These are phyloP conservation scores for Russula lepida DNA, from an alignment of 768 basidiomycete genomes.

Conservation along the genomic window DNA sequence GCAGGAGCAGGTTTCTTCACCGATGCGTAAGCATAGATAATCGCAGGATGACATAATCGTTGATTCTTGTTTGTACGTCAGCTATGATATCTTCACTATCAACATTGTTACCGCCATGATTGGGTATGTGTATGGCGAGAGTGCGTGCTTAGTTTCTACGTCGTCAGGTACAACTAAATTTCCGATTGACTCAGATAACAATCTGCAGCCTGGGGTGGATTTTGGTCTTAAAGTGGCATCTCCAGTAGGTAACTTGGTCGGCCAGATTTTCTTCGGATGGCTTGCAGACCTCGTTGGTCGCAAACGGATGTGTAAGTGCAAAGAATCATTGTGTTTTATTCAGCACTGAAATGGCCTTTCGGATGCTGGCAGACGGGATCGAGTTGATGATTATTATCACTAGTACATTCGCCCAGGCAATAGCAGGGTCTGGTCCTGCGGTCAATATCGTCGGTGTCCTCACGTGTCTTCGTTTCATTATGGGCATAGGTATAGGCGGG, in stretches of 20 bases:
- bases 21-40: conserved; percentile 46
- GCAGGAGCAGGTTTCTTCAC: conserved; percentile 90
- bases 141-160: not conserved
- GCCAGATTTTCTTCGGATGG: conserved; percentile 40
- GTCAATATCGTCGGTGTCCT: conserved; percentile 67
- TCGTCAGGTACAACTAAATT: not conserved
- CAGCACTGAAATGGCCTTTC: not conserved
- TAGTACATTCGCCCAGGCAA: conserved; percentile 69
- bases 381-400: conserved; percentile 78
- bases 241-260: conserved; percentile 36
- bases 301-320: conserved; percentile 48
- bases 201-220: conserved; percentile 32
- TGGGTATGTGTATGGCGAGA: conserved; percentile 63
- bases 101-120: conserved; percentile 79
- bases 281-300: conserved; percentile 37
- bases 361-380: conserved; percentile 44
- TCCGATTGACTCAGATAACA: conserved; percentile 24
- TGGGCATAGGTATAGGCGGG: conserved; percentile 81
- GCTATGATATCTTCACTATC: conserved; percentile 86
- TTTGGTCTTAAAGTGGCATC: conserved; percentile 37
- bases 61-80: conserved; percentile 19
- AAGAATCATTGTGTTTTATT: conserved; percentile 23
- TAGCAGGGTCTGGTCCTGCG: conserved; percentile 64
- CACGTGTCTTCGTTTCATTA: conserved; percentile 76
- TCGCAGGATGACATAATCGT: not conserved